phyloP scores from a whole-genome alignment of 163 green algal genomes.

The Prototheca stagnorum region DNA sequence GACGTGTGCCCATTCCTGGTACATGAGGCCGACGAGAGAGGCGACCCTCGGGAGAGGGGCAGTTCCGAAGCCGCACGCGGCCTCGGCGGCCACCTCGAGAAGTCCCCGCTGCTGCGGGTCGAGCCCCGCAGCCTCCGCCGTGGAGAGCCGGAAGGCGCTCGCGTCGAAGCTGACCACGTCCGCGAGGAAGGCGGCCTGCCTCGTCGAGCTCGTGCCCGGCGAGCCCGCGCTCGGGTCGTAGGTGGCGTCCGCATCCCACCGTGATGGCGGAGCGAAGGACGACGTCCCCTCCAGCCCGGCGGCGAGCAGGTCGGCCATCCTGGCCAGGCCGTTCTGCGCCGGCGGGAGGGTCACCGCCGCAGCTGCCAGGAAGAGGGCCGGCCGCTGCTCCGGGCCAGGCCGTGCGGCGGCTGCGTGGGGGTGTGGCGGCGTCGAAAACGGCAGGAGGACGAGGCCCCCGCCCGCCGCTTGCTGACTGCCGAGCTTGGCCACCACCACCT shows the following conservation, averaged over 20 bases:
- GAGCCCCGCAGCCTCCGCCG: constrained; percentile 42
- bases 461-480: too few species aligned
- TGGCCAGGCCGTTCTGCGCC: too few species aligned
- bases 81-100: constrained; percentile 27
- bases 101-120: constrained; percentile 72
- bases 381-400: too few species aligned
- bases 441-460: too few species aligned
- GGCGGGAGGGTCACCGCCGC: too few species aligned
- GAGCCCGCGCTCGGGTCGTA: constrained; percentile 23
- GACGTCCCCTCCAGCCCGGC: too few species aligned
- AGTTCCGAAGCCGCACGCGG: constrained; percentile 10
- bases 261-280: too few species aligned
- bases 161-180: constrained; percentile 48
- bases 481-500: too few species aligned
- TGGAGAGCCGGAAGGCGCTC: constrained; percentile 30
- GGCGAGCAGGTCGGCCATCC: too few species aligned
- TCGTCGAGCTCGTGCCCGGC: constrained; percentile 20
- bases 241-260: not conserved
- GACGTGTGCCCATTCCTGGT: constrained; percentile 22
- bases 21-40: constrained; percentile 65
- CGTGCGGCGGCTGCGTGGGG: too few species aligned
- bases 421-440: too few species aligned
- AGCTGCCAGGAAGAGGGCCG: too few species aligned
- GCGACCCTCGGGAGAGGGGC: not conserved
- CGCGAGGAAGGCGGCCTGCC: not conserved